Conservation (phyloP, 805 yeast genomes). For the Saccharomycopsis fibuligera region DNA sequence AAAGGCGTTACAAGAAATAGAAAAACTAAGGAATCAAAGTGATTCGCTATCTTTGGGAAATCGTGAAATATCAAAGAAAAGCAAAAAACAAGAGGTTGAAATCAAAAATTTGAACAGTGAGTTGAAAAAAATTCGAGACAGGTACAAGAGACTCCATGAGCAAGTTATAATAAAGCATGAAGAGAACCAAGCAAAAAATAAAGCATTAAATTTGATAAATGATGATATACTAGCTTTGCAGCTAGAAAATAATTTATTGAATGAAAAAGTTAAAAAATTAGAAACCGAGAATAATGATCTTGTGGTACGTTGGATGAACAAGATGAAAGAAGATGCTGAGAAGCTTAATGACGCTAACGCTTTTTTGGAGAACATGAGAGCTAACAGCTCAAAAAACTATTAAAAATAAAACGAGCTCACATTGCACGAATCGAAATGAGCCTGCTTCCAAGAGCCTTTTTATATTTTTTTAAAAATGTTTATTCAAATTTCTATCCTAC, state of each 20-base stretch:
- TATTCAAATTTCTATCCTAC: not conserved
- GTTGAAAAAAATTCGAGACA: slow-evolving; percentile 25
- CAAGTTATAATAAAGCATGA: slow-evolving; percentile 27
- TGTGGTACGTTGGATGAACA: slow-evolving; percentile 53
- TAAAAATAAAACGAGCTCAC: not conserved
- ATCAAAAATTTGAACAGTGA: slow-evolving; percentile 24
- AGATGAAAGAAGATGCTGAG: slow-evolving; percentile 55
- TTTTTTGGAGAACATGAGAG: slow-evolving; percentile 23
- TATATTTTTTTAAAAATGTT: not conserved
- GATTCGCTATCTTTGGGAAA: slow-evolving; percentile 20
- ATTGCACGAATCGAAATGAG: not conserved
- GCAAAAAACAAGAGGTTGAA: slow-evolving; percentile 23
- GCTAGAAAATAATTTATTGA: slow-evolving; percentile 48
- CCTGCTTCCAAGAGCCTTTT: not conserved
- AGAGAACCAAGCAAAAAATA: slow-evolving; percentile 39
- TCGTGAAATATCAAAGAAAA: slow-evolving; percentile 16
- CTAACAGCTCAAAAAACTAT: not conserved
- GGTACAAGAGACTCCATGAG: slow-evolving; percentile 26
- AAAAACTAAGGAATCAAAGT: not conserved
- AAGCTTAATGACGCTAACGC: slow-evolving; percentile 44
- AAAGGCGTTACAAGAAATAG: slow-evolving; percentile 3
- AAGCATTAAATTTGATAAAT: slow-evolving; percentile 51
- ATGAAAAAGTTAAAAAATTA: slow-evolving; percentile 26
- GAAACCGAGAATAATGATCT: slow-evolving; percentile 44
- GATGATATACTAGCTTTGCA: slow-evolving; percentile 60